These are phyloP conservation scores for Ananas comosus DNA, from an alignment of 176 grass and related monocot genomes.

Conservation along the genomic window DNA sequence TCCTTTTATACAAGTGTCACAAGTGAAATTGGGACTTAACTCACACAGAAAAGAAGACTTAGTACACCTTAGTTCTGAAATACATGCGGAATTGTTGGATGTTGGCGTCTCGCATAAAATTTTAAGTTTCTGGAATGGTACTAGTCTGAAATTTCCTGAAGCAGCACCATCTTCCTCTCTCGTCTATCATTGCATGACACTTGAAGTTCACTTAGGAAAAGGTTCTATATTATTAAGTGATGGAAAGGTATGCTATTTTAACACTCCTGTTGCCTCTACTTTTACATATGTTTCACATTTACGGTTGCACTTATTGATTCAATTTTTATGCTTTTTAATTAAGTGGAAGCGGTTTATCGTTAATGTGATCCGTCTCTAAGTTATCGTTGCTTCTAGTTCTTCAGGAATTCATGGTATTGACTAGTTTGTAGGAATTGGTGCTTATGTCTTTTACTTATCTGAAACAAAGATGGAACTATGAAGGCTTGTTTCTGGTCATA, in stretches of 20 bases:
- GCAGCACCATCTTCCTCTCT: conserved; percentile 28
- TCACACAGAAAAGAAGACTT: conserved; percentile 24
- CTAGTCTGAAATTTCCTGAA: conserved; percentile 51
- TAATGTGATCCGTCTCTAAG: too few relatives aligned
- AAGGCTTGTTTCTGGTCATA: too few relatives aligned
- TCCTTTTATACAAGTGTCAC: conserved; percentile 69
- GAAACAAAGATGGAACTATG: too few relatives aligned
- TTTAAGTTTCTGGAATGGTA: conserved; percentile 61
- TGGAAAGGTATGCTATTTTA: conserved; percentile 77
- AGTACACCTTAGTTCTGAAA: conserved; percentile 38
- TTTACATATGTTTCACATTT: background rate
- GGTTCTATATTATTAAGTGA: conserved; percentile 86
- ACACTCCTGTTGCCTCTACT: background rate
- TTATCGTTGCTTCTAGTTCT: too few relatives aligned
- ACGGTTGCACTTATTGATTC: too few relatives aligned
- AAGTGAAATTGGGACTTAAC: conserved; percentile 48
- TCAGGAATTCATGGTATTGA: too few relatives aligned
- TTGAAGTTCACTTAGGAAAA: conserved; percentile 66
- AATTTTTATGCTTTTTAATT: too few relatives aligned
- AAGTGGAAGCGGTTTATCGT: too few relatives aligned
- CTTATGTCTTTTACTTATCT: too few relatives aligned
- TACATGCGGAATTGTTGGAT: conserved; percentile 72
- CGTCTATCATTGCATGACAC: conserved; percentile 29
- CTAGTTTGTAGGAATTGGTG: too few relatives aligned
- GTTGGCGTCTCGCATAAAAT: conserved; percentile 86